A percentile compares a stretch with the other conserved stretches of the same genome.
phyloP scores from a whole-genome alignment of 2,329 filamentous ascomycete species.

The Thielaviopsis populi region DNA sequence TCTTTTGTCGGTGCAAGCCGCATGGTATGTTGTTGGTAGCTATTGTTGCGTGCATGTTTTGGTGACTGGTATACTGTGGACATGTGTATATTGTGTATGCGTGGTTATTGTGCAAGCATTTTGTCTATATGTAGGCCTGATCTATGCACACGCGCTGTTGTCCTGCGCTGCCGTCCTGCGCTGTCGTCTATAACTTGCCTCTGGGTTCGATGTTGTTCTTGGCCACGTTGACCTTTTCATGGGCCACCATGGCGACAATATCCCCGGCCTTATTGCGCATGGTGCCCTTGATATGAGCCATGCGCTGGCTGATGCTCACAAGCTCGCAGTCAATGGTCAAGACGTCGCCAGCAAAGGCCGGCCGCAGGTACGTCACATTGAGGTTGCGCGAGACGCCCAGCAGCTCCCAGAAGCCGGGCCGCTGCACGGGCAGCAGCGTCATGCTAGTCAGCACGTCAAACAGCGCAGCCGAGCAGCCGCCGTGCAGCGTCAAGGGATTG shows the following conservation, averaged over 20 bases:
- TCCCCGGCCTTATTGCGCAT: slow-evolving; percentile 40
- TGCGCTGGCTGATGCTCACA: slow-evolving; percentile 39
- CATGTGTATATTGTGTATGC: background rate
- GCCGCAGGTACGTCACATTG: slow-evolving; percentile 51
- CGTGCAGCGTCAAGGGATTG: slow-evolving; percentile 45
- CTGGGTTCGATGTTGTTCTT: slow-evolving; percentile 8
- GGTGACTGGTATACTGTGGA: too few relatives aligned
- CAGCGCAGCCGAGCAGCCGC: slow-evolving; percentile 48
- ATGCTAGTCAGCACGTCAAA: slow-evolving; percentile 52
- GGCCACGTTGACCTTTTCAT: slow-evolving; percentile 45
- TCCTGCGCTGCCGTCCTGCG: background rate
- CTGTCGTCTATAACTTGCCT: background rate
- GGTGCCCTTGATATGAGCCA: slow-evolving; percentile 38
- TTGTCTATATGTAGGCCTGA: too few relatives aligned
- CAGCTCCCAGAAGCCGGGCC: slow-evolving; percentile 40
- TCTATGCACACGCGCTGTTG: background rate
- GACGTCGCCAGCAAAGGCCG: slow-evolving; percentile 36
- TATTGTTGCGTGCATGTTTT: background rate
- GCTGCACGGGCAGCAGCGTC: slow-evolving; percentile 39
- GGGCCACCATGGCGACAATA: slow-evolving; percentile 44
- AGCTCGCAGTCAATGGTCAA: slow-evolving; percentile 42
- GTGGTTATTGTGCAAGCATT: too few relatives aligned
- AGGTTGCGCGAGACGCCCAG: slow-evolving; percentile 52
- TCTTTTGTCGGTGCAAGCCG: background rate
- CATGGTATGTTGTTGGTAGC: background rate